Evolutionary conservation across 2,329 filamentous ascomycete genomes (phyloP), one percentile per base, ranked within the genome.

Genomic region (Arthrobotrys sphaeroides): DNA sequence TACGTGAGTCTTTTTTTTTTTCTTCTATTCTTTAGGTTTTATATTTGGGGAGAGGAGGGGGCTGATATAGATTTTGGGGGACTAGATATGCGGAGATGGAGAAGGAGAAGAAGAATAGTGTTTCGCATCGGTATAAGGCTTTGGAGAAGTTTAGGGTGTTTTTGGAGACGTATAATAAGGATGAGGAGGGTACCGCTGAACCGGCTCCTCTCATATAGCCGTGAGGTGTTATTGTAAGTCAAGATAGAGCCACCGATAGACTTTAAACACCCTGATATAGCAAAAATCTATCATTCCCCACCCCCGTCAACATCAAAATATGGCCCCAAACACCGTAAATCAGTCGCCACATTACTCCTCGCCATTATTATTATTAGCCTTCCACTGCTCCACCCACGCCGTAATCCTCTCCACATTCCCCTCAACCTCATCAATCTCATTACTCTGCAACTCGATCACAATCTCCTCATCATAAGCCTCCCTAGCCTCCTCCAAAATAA

Each of bases 81-180:
- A n/a, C n/a, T 47, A 91, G 89, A 1, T 91, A 96, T 82, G 95
- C 95, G 26, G 95, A 99, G 84, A 99, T 99, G 95, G 91, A 93
- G 60, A 94, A 91, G 83, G 84, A 82, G 7, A 88, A 89, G 81
- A 96, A 96, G 89, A 99, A 98, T 84, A 88, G 89, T 81, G 92
- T 99, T 80, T 97, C 94, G 24, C 95, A 99, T 84, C 91, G 95
- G 45, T 90, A 88, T 78, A 92, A 90, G 81, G 95, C 95, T n/a
- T 84, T 99, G 62, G 87, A 89, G 78, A 96, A 97, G 84, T 86
- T 99, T 77, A 91, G 92, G 81, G 86, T 85, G 36, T 98, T 94
- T 93, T 87, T 96, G 79, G 86, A 87, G 70, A 85, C 84, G 60
- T 80, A 82, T 51, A 78, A 81, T 13, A 74, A 70, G 42, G 10